phyloP scores from a whole-genome alignment of 352 stramenopile genomes.

The Globisporangium parvum region DNA sequence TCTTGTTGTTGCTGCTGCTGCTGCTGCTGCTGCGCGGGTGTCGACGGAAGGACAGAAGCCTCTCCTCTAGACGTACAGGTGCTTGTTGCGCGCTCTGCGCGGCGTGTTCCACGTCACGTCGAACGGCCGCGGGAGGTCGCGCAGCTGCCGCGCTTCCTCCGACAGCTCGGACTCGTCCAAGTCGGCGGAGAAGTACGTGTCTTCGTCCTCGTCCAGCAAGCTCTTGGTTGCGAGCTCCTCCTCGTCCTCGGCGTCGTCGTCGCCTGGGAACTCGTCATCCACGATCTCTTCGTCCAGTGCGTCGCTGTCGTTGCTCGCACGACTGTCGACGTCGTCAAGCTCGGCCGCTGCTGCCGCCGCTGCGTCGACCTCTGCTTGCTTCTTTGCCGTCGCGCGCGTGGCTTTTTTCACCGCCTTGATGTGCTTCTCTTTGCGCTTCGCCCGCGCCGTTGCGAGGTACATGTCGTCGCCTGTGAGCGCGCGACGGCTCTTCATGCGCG shows the following conservation, averaged over 20 bases:
- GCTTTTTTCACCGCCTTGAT: conserved; percentile 18
- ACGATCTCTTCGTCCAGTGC: conserved; percentile 15
- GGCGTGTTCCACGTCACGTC: conserved; percentile 68
- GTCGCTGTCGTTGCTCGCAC: conserved; percentile 13
- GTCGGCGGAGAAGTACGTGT: conserved; percentile 48
- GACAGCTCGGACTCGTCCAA: conserved; percentile 30
- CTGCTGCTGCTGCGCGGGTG: too few species aligned
- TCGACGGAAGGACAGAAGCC: not conserved
- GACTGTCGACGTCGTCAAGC: conserved; percentile 14
- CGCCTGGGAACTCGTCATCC: conserved; percentile 23
- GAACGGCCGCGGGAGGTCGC: conserved; percentile 49
- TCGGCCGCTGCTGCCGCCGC: conserved; percentile 6
- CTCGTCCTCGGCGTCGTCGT: conserved; percentile 14
- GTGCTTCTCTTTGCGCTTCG: conserved; percentile 36
- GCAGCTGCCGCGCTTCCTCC: conserved; percentile 28
- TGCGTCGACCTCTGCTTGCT: conserved; percentile 13
- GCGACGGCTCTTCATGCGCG: conserved; percentile 47
- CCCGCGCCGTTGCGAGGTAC: conserved; percentile 26
- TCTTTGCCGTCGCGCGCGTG: conserved; percentile 15
- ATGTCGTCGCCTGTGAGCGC: conserved; percentile 36
- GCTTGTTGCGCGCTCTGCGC: conserved; percentile 60
- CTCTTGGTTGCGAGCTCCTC: conserved; percentile 14
- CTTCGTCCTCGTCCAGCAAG: conserved; percentile 26
- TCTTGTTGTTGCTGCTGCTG: too few species aligned
- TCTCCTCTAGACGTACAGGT: conserved; percentile 65